Evolutionary conservation across 768 basidiomycete genomes (phyloP).

Genomic region (Naganishia friedmannii): DNA sequence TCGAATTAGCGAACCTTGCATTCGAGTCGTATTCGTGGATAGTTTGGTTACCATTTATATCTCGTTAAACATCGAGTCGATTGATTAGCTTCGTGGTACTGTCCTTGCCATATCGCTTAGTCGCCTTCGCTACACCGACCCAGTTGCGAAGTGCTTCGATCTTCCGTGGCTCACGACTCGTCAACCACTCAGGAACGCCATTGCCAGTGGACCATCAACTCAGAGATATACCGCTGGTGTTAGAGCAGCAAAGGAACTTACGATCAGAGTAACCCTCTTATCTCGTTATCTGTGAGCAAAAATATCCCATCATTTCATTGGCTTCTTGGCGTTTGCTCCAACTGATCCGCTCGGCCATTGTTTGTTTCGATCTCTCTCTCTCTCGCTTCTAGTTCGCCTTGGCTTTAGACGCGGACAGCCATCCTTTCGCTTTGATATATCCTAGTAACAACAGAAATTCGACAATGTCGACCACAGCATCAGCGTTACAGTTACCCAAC

Average conservation of each 20-base stretch:
- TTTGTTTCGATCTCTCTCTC: background rate
- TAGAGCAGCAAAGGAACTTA: background rate
- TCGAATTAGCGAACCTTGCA: background rate
- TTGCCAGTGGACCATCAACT: background rate
- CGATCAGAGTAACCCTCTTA: background rate
- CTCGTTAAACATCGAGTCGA: too few relatives aligned
- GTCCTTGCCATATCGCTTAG: too few relatives aligned
- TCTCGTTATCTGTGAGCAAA: background rate
- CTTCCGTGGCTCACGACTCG: too few relatives aligned
- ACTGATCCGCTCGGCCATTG: background rate
- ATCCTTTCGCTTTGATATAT: background rate
- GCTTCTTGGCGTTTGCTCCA: background rate
- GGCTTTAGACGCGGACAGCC: background rate
- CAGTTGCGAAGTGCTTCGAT: too few relatives aligned
- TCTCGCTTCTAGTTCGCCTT: background rate
- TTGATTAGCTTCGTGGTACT: too few relatives aligned
- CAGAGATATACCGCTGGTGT: background rate
- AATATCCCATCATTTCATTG: background rate
- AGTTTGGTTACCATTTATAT: too few relatives aligned
- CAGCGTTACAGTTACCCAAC: conserved; percentile 12
- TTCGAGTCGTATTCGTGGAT: background rate
- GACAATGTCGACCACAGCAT: conserved; percentile 15
- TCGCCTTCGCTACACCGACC: too few relatives aligned
- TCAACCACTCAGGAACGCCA: too few relatives aligned
- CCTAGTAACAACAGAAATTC: background rate